Evolutionary conservation across 768 basidiomycete genomes (phyloP).

Genomic region (Lentinula aciculospora): DNA sequence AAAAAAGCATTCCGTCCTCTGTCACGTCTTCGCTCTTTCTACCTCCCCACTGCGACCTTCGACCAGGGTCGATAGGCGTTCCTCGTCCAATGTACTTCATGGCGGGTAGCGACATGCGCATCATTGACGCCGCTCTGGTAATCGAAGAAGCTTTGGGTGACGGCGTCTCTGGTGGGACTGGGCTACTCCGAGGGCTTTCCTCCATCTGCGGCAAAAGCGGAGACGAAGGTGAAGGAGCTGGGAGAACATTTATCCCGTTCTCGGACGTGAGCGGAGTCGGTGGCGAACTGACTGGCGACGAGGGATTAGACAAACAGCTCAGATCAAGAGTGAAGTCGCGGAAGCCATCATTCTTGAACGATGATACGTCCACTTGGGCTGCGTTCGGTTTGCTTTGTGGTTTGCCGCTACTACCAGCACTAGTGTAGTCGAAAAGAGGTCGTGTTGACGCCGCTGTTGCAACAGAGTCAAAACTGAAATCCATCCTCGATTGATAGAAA

Average conservation of each 20-base stretch:
- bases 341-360: slow-evolving; percentile 33
- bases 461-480: slow-evolving; percentile 5
- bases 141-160: not conserved
- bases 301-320: slow-evolving; percentile 33
- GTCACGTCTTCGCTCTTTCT: slow-evolving; percentile 21
- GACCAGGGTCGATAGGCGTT: slow-evolving; percentile 39
- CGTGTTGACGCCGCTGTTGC: not conserved
- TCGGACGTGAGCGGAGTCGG: slow-evolving; percentile 22
- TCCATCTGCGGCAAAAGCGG: slow-evolving; percentile 8
- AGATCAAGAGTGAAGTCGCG: slow-evolving; percentile 42
- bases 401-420: slow-evolving; percentile 11
- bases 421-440: slow-evolving; percentile 2
- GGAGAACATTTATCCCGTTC: slow-evolving; percentile 16
- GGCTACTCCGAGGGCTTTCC: slow-evolving; percentile 14
- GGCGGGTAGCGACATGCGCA: slow-evolving; percentile 39
- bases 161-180: slow-evolving; percentile 11
- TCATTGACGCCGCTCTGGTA: slow-evolving; percentile 19
- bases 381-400: slow-evolving; percentile 10
- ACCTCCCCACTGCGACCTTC: slow-evolving; percentile 41
- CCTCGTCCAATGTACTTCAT: slow-evolving; percentile 40
- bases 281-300: slow-evolving; percentile 33
- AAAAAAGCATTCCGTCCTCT: slow-evolving; percentile 42
- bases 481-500: not conserved
- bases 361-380: slow-evolving; percentile 17
- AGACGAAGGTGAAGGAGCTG: slow-evolving; percentile 14